Evolutionary conservation across 179 eudicot species (phyloP).

Genomic region (Patellifolia procumbens): DNA sequence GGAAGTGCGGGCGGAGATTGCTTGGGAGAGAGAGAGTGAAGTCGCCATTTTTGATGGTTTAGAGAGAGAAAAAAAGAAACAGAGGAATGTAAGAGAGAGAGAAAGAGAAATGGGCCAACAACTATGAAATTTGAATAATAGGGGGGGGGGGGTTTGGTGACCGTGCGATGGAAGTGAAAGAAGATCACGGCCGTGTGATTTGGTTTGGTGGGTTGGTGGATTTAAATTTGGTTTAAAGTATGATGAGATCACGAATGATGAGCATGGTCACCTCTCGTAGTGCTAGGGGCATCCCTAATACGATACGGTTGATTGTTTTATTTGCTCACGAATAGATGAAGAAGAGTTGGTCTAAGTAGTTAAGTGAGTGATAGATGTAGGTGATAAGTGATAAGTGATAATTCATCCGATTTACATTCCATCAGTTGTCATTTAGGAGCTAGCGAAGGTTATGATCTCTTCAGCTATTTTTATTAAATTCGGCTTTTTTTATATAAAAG

Average conservation of each 20-base stretch:
- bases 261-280: neutral
- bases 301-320: no score
- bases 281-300: no score
- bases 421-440: no score
- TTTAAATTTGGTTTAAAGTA: neutral
- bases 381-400: no score
- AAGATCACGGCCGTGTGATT: conserved; percentile 11
- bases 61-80: conserved; percentile 17
- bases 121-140: neutral
- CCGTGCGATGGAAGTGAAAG: neutral
- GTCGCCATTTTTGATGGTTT: conserved; percentile 29
- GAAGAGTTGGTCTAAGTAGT: no score
- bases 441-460: no score
- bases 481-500: no score
- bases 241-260: neutral
- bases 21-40: conserved; percentile 70
- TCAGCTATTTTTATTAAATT: no score
- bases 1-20: conserved; percentile 45
- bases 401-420: no score
- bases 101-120: neutral
- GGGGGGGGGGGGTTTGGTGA: conserved; percentile 29
- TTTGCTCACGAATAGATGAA: no score
- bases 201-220: neutral
- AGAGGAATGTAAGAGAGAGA: neutral
- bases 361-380: no score